phyloP scores from a whole-genome alignment of 2,329 filamentous ascomycete genomes.

The Ascochyta pisi region DNA sequence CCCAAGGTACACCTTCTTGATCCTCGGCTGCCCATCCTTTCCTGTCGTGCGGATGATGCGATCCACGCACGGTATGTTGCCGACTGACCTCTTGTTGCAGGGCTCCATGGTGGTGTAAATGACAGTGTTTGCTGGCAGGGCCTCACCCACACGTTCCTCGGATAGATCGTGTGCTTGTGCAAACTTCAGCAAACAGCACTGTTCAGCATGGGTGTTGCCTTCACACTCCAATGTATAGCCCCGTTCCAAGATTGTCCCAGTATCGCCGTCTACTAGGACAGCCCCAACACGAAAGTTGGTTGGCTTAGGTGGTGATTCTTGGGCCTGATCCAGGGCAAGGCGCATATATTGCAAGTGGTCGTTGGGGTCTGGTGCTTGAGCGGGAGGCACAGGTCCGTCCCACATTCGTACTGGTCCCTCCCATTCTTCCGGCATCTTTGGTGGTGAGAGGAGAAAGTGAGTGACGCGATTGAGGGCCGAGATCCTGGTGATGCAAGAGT shows the following conservation, averaged over 20 bases:
- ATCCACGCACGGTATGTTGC: slow-evolving; percentile 79
- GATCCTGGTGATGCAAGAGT: slow-evolving; percentile 16
- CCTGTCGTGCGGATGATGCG: slow-evolving; percentile 67
- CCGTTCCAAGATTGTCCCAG: slow-evolving; percentile 70
- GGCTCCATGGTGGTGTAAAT: slow-evolving; percentile 96
- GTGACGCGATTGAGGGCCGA: slow-evolving; percentile 1
- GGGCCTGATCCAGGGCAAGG: slow-evolving; percentile 76
- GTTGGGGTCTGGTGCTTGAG: slow-evolving; percentile 29
- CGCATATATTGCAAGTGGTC: slow-evolving; percentile 63
- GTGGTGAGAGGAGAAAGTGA: slow-evolving; percentile 7
- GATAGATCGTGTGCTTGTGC: slow-evolving; percentile 46
- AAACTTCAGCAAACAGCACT: slow-evolving; percentile 85
- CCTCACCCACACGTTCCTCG: slow-evolving; percentile 62
- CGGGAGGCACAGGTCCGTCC: slow-evolving; percentile 28
- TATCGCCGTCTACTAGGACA: slow-evolving; percentile 70
- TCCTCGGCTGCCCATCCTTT: slow-evolving; percentile 60
- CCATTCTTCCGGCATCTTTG: slow-evolving; percentile 31
- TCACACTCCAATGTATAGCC: slow-evolving; percentile 90
- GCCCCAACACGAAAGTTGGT: slow-evolving; percentile 95
- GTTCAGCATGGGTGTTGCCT: slow-evolving; percentile 96
- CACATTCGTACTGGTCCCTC: slow-evolving; percentile 29
- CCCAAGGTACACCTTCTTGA: slow-evolving; percentile 83
- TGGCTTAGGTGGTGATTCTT: slow-evolving; percentile 80
- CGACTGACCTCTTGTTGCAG: slow-evolving; percentile 75
- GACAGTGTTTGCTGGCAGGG: slow-evolving; percentile 62